Base-by-base conservation (phyloP, 2,329 filamentous ascomycete species). In the Neoarthrinium moseri region DNA sequence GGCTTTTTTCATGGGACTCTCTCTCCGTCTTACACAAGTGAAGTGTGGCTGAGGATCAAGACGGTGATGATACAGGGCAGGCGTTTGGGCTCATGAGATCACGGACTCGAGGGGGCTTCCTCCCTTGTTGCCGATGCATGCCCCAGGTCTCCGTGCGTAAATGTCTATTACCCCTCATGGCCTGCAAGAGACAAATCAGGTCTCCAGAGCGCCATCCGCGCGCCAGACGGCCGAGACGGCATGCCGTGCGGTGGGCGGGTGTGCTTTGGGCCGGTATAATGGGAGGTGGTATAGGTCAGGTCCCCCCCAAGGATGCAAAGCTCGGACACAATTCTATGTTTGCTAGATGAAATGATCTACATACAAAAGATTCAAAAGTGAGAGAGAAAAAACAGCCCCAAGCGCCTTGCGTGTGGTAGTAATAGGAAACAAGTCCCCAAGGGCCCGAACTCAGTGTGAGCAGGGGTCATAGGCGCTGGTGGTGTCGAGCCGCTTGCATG, bases 401-500 rank as follows among this genome's bases (percentile, higher is more conserved):
- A 34, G 32, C 32, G 32, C 32, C 32, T 15, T n/a, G 8, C n/a
- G 26, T n/a, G n/a, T 8, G n/a, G 8, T 8, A 8, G 26, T 8
- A 29, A n/a, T 8, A n/a, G 26, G 26, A 29, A 29, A 29, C 8
- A n/a, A n/a, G 8, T 8, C 8, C 8, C n/a, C 26, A 29, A n/a
- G 26, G 26, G 26, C 8, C 26, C 10, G 7, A 18, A 7, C 32
- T 35, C 26, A 29, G 26, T 29, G 8, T 7, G 8, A 8, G 26
- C 26, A 29, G 26, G 32, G 10, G 17, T 15, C 7, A 13, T 37
- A 37, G 35, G 35, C 35, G 35, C 35, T 23, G n/a, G 22, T 37
- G 35, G 35, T 35, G 35, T 37, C n/a, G 18, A 37, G 32, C 18
- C 35, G 35, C 35, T 37, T 37, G 20, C n/a, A 34, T 21, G 15